A percentile compares a stretch with the other conserved stretches of the same genome.
These are phyloP conservation scores for Sphaerostilbella broomeana DNA, from an alignment of 2,329 filamentous ascomycete species.

Conservation along the genomic window DNA sequence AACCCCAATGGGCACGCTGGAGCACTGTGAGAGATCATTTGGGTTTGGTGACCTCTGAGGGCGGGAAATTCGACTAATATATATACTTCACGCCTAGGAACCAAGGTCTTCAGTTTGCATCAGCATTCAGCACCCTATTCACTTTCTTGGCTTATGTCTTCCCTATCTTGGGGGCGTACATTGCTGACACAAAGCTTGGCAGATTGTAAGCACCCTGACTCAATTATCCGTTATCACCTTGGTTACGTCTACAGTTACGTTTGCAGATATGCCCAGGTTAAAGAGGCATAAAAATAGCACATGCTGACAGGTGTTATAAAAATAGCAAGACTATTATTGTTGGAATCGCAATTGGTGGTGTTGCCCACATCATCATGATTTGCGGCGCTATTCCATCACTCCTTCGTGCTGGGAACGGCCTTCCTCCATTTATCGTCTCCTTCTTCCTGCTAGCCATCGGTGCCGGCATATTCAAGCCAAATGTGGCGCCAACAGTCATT, in stretches of 20 bases:
- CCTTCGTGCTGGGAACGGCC: constrained; percentile 10
- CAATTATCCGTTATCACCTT: background rate
- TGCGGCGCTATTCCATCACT: constrained; percentile 11
- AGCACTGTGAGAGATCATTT: constrained; percentile 10
- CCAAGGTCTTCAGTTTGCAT: constrained; percentile 12
- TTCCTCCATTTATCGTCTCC: constrained; percentile 11
- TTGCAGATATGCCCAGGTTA: background rate
- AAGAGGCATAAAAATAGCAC: background rate
- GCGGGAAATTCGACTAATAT: background rate
- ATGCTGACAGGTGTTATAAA: background rate
- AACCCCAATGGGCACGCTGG: constrained; percentile 12
- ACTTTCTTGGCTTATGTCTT: constrained; percentile 14
- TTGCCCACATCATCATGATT: constrained; percentile 13
- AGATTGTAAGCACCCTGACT: constrained; percentile 8
- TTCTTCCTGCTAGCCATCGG: constrained; percentile 11
- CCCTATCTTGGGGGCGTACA: constrained; percentile 12
- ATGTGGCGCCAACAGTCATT: constrained; percentile 9
- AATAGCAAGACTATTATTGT: constrained; percentile 11
- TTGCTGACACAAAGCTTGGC: constrained; percentile 10
- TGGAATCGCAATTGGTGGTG: constrained; percentile 9
- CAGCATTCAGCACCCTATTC: constrained; percentile 12
- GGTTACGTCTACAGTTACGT: no score
- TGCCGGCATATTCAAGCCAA: constrained; percentile 14
- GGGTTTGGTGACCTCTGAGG: no score
- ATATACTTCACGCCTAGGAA: no score